These are phyloP conservation scores for Actinidia arguta DNA, from an alignment of 179 eudicot species.

Conservation along the genomic window DNA sequence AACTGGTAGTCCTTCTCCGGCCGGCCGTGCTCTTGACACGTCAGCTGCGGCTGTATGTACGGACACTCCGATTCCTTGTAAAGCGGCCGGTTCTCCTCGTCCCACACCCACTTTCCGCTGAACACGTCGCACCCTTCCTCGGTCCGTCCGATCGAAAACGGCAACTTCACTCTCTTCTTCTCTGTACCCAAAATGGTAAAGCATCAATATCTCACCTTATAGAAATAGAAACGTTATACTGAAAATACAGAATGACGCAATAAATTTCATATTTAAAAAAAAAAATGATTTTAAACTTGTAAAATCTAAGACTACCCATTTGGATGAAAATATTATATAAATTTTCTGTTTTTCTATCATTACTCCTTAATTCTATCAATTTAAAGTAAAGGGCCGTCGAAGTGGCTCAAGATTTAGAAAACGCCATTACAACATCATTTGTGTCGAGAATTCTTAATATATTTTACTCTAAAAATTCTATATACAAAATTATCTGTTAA, in stretches of 20 bases:
- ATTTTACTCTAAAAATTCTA: too few relatives aligned
- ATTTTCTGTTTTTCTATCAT: neutral
- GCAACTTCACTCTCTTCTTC: slow-evolving; percentile 40
- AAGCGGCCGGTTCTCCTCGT: slow-evolving; percentile 60
- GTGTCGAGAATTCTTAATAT: too few relatives aligned
- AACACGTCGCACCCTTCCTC: slow-evolving; percentile 68
- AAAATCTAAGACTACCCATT: neutral
- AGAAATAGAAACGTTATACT: neutral
- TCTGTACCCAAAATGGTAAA: slow-evolving; percentile 20
- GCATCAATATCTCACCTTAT: too few relatives aligned
- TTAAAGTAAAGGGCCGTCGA: neutral
- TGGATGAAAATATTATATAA: neutral
- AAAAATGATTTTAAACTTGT: neutral
- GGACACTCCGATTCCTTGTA: slow-evolving; percentile 89
- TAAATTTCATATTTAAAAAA: neutral
- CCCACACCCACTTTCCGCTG: slow-evolving; percentile 82
- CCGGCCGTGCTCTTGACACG: slow-evolving; percentile 86
- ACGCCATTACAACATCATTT: neutral
- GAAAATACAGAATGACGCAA: neutral
- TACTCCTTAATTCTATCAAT: neutral
- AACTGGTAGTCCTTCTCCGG: slow-evolving; percentile 73
- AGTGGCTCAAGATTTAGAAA: neutral
- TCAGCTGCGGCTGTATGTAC: slow-evolving; percentile 81
- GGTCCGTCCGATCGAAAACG: slow-evolving; percentile 61
- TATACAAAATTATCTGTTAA: neutral